Conservation (phyloP, 192 early-diverging fungal genomes). For the Fimicolochytrium jonesii region DNA sequence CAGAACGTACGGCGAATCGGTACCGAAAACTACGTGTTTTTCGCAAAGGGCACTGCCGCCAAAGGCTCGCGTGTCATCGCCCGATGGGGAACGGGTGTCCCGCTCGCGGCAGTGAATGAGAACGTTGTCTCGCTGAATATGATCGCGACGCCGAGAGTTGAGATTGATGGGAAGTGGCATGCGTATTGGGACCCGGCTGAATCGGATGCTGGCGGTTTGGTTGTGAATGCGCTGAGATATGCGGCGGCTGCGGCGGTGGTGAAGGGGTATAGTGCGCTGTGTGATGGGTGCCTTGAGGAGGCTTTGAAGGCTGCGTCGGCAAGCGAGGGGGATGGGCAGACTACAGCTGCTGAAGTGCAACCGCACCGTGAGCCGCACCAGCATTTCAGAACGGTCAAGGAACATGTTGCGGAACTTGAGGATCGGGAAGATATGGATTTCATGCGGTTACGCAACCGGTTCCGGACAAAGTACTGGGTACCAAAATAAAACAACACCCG, state of each 20-base stretch:
- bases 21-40: neutral
- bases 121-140: neutral
- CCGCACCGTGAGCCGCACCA: too few species aligned
- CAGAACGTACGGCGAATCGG: neutral
- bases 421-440: too few species aligned
- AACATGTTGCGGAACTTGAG: too few species aligned
- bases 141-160: neutral
- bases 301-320: too few species aligned
- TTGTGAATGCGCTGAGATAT: neutral
- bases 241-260: neutral
- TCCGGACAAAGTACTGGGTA: too few species aligned
- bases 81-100: neutral
- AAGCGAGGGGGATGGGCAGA: too few species aligned
- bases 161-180: neutral
- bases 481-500: too few species aligned
- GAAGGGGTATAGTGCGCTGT: too few species aligned
- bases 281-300: too few species aligned
- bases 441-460: too few species aligned
- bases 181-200: neutral
- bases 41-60: neutral
- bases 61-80: neutral
- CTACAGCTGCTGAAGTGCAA: too few species aligned
- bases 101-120: neutral
- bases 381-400: too few species aligned
- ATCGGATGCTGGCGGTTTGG: neutral